Base-by-base conservation (phyloP, 73 alveolate genomes). In the Paramecium sexaurelia region DNA sequence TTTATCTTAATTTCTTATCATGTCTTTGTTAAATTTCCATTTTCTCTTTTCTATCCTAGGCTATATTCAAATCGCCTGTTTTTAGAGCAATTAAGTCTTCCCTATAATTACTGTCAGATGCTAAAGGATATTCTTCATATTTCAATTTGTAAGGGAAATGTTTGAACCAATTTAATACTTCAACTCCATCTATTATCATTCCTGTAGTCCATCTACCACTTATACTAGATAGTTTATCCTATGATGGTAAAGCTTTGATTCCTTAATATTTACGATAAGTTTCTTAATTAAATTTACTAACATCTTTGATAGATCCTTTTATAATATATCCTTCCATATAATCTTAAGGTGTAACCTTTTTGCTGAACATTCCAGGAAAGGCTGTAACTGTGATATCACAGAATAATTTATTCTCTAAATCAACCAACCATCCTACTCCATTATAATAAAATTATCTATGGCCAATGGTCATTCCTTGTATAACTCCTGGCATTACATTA, bases 61-160 rank as follows among this genome's bases (percentile, higher is more conserved):
- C 87, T 36, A 66, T 17, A 47, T 67, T 41, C 45, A 87, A 39
- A 68, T 87, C 68, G 7, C 75, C 88, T 19, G 47, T 56, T 39
- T 67, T 87, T 8, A 87, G 37, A 7, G 68, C 84, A 39, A 87
- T 19, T 6, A 92, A 11, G 67, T 92, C 94, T 39, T 45, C 55
- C 13, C 95, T 69, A 27, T 55, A 85, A 29, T 75, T 57, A 78
- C 94, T 56, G 51, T 92, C 95, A 32, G 94, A 85, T 10, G 95
- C 94, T 15, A 92, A 43, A 27, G 93, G 93, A 40, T 84, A 24
- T 6, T 51, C 39, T 20, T 55, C 95, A 85, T 69, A 68, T 24
- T 78, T 43, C 24, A 92, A 47, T 35, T 85, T 47, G 41, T 55
- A 92, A 15, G 95, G 95, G 40, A 69, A 69, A 40, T 75, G 84